phyloP scores from a whole-genome alignment of 257 asterid species.

The Penstemon eatonii region DNA sequence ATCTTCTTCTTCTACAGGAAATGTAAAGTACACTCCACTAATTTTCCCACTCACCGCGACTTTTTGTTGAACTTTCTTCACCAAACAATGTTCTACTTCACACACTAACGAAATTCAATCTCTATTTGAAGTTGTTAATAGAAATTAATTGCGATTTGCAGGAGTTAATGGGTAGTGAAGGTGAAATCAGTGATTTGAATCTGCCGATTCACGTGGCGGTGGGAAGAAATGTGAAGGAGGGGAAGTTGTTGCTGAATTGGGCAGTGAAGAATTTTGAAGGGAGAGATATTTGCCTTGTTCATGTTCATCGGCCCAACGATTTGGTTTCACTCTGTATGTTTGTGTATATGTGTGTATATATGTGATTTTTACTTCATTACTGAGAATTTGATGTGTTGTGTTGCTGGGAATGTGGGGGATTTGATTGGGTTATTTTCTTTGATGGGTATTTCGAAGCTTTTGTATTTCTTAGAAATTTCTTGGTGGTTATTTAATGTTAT shows the following conservation, averaged over 20 bases:
- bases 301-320: slow-evolving; percentile 72
- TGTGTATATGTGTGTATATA: background rate
- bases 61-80: slow-evolving; percentile 24
- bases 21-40: slow-evolving; percentile 25
- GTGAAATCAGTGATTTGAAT: slow-evolving; percentile 30
- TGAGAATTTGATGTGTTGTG: slow-evolving; percentile 22
- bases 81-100: slow-evolving; percentile 23
- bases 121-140: too few species aligned
- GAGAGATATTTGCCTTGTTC: slow-evolving; percentile 56
- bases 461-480: background rate
- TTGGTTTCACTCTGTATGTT: slow-evolving; percentile 46
- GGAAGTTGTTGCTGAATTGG: slow-evolving; percentile 66
- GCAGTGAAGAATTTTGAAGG: slow-evolving; percentile 53
- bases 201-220: slow-evolving; percentile 66
- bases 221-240: slow-evolving; percentile 67
- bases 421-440: background rate
- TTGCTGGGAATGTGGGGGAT: background rate
- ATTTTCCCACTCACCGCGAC: slow-evolving; percentile 30
- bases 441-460: slow-evolving; percentile 4
- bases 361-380: slow-evolving; percentile 5
- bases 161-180: slow-evolving; percentile 50
- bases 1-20: slow-evolving; percentile 1
- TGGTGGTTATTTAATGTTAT: background rate
- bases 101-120: background rate
- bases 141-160: too few species aligned